Conservation (phyloP, 768 basidiomycete species). For the Suillus ampliporus region DNA sequence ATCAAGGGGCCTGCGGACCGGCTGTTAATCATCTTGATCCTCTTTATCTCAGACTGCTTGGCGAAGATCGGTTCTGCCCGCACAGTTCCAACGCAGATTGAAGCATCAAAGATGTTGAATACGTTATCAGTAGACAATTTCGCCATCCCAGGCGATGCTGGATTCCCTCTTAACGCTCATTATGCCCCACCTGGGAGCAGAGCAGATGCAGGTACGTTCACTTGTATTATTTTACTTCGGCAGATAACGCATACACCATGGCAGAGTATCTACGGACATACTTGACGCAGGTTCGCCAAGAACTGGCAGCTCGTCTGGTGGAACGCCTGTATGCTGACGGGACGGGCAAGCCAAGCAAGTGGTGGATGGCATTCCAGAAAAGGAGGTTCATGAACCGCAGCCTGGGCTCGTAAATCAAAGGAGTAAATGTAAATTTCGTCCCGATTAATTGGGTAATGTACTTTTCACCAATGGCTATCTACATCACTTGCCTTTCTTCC, state of each 20-base stretch:
- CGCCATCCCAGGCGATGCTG: constrained; percentile 93
- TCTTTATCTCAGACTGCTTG: constrained; percentile 97
- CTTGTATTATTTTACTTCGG: not conserved
- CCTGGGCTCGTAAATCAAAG: constrained; percentile 59
- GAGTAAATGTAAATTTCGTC: constrained; percentile 10
- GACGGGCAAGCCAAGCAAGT: constrained; percentile 94
- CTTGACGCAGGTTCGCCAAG: constrained; percentile 91
- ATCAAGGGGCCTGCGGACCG: constrained; percentile 98
- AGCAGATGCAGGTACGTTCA: constrained; percentile 74
- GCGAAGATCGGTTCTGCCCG: constrained; percentile 82
- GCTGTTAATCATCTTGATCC: constrained; percentile 94
- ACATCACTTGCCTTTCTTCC: constrained; percentile 50
- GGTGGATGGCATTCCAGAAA: constrained; percentile 99
- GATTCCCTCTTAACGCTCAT: constrained; percentile 90
- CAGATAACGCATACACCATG: constrained; percentile 17
- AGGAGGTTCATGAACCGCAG: constrained; percentile 95
- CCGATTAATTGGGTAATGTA: constrained; percentile 27
- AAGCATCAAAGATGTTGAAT: constrained; percentile 86
- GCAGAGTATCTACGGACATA: constrained; percentile 90
- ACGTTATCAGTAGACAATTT: constrained; percentile 95
- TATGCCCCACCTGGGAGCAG: constrained; percentile 82
- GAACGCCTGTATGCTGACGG: constrained; percentile 93
- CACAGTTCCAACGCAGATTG: constrained; percentile 73
- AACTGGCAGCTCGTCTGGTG: constrained; percentile 83
- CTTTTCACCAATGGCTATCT: constrained; percentile 23